These are phyloP conservation scores for Carex pumila DNA, from an alignment of 176 grass and related monocot genomes.

Conservation along the genomic window DNA sequence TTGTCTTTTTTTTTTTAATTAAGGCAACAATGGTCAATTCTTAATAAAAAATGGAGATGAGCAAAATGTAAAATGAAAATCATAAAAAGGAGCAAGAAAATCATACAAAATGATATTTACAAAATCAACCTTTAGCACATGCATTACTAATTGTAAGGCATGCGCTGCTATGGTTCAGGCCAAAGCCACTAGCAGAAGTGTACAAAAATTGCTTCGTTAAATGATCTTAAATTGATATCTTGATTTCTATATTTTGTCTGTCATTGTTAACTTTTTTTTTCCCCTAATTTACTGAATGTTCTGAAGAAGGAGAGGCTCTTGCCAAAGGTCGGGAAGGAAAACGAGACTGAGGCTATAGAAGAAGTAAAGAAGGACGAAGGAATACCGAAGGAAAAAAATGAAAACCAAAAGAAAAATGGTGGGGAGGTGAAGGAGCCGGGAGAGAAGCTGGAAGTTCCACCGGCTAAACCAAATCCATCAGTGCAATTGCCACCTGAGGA, in stretches of 20 bases:
- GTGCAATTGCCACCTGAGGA: not conserved
- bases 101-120: not conserved
- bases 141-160: not conserved
- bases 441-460: not conserved
- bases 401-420: not conserved
- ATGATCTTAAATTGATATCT: not conserved
- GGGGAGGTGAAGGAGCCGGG: not conserved
- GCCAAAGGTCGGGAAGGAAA: not conserved
- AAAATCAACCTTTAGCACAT: not conserved
- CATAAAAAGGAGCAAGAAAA: not conserved
- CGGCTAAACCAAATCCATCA: not conserved
- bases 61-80: not conserved
- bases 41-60: not conserved
- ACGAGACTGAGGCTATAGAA: not conserved
- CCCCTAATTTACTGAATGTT: not conserved
- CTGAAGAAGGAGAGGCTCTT: not conserved
- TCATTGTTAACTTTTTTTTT: not conserved
- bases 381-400: not conserved
- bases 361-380: slow-evolving; percentile 8
- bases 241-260: not conserved
- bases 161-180: not conserved
- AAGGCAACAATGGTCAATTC: not conserved
- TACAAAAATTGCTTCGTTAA: not conserved
- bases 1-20: too few relatives aligned
- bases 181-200: not conserved